Evolutionary conservation across 2,329 filamentous ascomycete genomes (phyloP).

Genomic region (Aspergillus jensenii): DNA sequence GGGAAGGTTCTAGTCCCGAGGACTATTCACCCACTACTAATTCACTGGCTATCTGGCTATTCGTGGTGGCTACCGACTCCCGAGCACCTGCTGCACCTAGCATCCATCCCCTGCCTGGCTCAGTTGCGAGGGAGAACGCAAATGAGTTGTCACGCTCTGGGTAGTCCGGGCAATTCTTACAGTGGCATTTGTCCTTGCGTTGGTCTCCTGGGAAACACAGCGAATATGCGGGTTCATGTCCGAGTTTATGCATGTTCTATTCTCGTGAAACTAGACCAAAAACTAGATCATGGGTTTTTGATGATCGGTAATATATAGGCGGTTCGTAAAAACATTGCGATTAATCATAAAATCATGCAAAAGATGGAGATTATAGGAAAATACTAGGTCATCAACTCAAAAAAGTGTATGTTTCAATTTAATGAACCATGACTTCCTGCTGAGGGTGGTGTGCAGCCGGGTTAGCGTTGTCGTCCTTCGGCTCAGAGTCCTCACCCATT

Average conservation of each 20-base stretch:
- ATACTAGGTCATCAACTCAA: constrained; percentile 3
- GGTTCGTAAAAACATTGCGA: constrained; percentile 26
- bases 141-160: not conserved
- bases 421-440: constrained; percentile 50
- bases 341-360: constrained; percentile 31
- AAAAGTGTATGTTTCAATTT: constrained; percentile 11
- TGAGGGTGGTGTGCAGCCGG: constrained; percentile 35
- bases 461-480: constrained; percentile 35
- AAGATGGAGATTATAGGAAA: constrained; percentile 13
- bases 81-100: too few species aligned
- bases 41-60: not conserved
- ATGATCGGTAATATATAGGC: constrained; percentile 16
- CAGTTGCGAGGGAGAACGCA: not conserved
- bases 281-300: constrained; percentile 22
- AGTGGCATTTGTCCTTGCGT: constrained; percentile 3
- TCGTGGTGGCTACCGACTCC: too few species aligned
- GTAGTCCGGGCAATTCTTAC: not conserved
- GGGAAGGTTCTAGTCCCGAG: not conserved
- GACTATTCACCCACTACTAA: not conserved
- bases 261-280: constrained; percentile 18
- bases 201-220: not conserved
- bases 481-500: constrained; percentile 55
- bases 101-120: not conserved
- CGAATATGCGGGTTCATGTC: constrained; percentile 2
- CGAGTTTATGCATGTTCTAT: constrained; percentile 25